These are phyloP conservation scores for Arthroderma uncinatum DNA, from an alignment of 2,329 filamentous ascomycete genomes.

Conservation along the genomic window DNA sequence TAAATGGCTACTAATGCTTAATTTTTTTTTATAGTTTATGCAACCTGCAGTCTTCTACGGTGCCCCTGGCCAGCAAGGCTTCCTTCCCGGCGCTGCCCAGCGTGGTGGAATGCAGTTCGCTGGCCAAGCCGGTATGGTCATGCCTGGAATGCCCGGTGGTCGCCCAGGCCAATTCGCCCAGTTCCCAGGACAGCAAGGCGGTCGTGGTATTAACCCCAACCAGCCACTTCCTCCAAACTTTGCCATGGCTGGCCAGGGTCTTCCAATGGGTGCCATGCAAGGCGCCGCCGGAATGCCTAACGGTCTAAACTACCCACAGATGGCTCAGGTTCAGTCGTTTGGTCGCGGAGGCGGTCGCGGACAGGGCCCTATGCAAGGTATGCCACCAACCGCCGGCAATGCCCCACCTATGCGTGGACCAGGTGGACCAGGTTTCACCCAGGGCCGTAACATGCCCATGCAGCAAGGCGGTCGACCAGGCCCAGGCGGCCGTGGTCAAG, in stretches of 20 bases:
- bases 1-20: neutral
- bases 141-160: constrained; percentile 63
- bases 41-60: constrained; percentile 87
- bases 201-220: constrained; percentile 71
- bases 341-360: constrained; percentile 60
- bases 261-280: constrained; percentile 47
- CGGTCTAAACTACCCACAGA: constrained; percentile 66
- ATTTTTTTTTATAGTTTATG: constrained; percentile 58
- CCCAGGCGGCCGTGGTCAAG: constrained; percentile 33
- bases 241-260: constrained; percentile 67
- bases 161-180: constrained; percentile 78
- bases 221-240: constrained; percentile 81
- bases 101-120: constrained; percentile 54
- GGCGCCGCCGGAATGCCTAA: constrained; percentile 60
- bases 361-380: constrained; percentile 58
- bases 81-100: constrained; percentile 41
- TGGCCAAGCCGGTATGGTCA: constrained; percentile 42
- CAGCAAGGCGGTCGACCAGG: constrained; percentile 25
- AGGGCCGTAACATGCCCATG: constrained; percentile 35
- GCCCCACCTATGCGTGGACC: constrained; percentile 35
- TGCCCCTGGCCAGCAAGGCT: constrained; percentile 49
- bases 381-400: constrained; percentile 52
- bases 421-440: constrained; percentile 35
- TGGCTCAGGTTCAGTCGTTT: constrained; percentile 67
- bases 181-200: constrained; percentile 73